Conservation (phyloP, 768 basidiomycete genomes). For the Scleroderma citrinum region DNA sequence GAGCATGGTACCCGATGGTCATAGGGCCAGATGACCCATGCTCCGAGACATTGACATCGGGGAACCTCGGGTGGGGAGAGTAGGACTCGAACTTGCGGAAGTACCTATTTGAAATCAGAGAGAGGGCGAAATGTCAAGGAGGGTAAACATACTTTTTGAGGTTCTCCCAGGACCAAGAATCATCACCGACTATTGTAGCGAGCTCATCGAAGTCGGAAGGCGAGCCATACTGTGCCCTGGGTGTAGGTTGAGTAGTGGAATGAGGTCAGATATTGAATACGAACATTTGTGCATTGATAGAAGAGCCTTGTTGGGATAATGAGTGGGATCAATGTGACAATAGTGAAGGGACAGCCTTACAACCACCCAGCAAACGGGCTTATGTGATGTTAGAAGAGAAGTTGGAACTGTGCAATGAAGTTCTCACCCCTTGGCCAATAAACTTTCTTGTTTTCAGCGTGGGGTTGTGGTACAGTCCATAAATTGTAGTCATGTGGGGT, state of each 20-base stretch:
- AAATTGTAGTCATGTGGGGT: constrained; percentile 47
- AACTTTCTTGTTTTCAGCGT: constrained; percentile 40
- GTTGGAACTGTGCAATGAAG: not conserved
- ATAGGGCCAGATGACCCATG: constrained; percentile 54
- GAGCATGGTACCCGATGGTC: constrained; percentile 50
- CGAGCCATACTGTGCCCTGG: constrained; percentile 51
- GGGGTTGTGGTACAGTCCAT: constrained; percentile 50
- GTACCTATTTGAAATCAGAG: constrained; percentile 40
- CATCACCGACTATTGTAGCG: constrained; percentile 46
- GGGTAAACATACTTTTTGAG: constrained; percentile 39
- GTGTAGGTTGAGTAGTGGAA: constrained; percentile 3
- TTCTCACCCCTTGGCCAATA: constrained; percentile 63
- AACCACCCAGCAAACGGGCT: constrained; percentile 72
- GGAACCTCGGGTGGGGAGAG: constrained; percentile 43
- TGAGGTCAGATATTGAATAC: not conserved
- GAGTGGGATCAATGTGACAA: not conserved
- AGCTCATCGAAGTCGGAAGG: constrained; percentile 70
- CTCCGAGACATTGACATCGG: constrained; percentile 39
- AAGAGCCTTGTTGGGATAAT: constrained; percentile 37
- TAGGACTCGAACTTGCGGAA: constrained; percentile 65
- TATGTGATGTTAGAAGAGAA: not conserved
- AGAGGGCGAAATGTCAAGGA: not conserved
- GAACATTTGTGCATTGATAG: constrained; percentile 56
- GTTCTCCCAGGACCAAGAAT: constrained; percentile 50
- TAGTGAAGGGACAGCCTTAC: constrained; percentile 34